Conservation (phyloP, 805 yeast genomes). For the Sporopachydermia quercuum region DNA sequence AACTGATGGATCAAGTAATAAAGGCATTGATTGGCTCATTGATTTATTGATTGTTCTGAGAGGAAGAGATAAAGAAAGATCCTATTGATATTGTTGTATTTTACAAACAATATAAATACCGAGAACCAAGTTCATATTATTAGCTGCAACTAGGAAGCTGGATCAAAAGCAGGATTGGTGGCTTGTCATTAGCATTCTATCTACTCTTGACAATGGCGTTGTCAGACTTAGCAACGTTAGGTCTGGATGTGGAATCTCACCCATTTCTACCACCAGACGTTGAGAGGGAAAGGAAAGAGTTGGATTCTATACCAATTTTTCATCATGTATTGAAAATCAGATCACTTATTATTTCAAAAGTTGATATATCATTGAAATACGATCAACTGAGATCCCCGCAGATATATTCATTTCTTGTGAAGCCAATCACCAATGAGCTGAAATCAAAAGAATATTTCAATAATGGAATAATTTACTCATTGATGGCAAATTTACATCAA, state of each 20-base stretch:
- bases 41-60: no score
- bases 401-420: conserved; percentile 28
- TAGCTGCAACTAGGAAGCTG: no score
- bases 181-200: no score
- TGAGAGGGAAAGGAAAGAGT: conserved; percentile 2
- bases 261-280: not conserved
- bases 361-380: conserved; percentile 30
- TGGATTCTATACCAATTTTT: conserved; percentile 22
- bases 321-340: conserved; percentile 22
- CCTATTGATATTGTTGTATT: no score
- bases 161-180: no score
- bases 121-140: no score
- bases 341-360: conserved; percentile 26
- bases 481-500: conserved; percentile 22
- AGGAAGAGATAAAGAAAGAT: no score
- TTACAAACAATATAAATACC: no score
- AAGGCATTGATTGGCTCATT: no score
- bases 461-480: conserved; percentile 24
- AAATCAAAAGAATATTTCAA: conserved; percentile 9
- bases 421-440: conserved; percentile 29
- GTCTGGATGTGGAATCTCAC: not conserved
- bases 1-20: no score
- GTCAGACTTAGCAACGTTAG: not conserved
- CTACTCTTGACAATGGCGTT: no score
- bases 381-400: conserved; percentile 39